Conservation (phyloP, 352 stramenopile species). For the Thraustotheca clavata region DNA sequence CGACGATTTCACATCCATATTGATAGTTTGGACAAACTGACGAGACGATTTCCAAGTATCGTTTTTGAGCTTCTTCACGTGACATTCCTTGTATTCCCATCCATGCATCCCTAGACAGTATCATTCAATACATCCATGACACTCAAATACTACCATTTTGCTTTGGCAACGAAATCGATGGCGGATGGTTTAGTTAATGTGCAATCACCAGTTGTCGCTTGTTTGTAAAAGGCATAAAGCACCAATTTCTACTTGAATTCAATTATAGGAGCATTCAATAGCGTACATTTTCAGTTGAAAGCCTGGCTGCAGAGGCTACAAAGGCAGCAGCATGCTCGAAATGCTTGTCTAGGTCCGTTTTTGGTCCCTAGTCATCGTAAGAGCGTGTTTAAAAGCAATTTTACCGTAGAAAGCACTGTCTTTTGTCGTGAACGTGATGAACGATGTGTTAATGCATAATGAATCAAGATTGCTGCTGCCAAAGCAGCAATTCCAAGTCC, state of each 20-base stretch:
- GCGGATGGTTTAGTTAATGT: constrained; percentile 46
- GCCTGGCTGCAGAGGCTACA: background rate
- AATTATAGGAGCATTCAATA: background rate
- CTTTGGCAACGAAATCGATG: constrained; percentile 49
- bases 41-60: constrained; percentile 61
- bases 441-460: no score
- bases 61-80: constrained; percentile 41
- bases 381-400: background rate
- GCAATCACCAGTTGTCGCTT: constrained; percentile 55
- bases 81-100: constrained; percentile 47
- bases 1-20: background rate
- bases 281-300: constrained; percentile 10
- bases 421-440: background rate
- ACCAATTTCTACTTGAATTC: constrained; percentile 13
- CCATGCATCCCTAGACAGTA: constrained; percentile 49
- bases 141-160: constrained; percentile 44
- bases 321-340: constrained; percentile 15
- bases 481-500: no score
- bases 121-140: background rate
- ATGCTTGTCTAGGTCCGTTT: constrained; percentile 7
- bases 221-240: constrained; percentile 77
- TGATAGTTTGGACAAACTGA: constrained; percentile 59
- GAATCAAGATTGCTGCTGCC: no score
- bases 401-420: background rate
- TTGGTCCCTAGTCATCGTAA: background rate